Evolutionary conservation across 2,329 filamentous ascomycete species (phyloP).

Genomic region (Diplodia mutila): DNA sequence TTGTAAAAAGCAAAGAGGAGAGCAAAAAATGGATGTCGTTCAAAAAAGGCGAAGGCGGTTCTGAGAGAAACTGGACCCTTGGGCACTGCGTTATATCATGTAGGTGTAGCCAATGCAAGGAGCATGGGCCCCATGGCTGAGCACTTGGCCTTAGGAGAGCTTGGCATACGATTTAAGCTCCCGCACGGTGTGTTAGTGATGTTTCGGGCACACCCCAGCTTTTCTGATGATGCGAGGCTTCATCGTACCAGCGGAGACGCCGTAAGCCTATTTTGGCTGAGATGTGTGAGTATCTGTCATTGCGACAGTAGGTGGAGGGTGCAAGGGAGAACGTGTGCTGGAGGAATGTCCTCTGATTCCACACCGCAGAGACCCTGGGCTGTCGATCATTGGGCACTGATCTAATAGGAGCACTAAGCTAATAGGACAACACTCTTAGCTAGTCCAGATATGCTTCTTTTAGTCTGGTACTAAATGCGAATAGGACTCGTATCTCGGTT

Average conservation of each 20-base stretch:
- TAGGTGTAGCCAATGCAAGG: background rate
- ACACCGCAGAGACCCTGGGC: background rate
- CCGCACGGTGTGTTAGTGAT: background rate
- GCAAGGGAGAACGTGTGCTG: background rate
- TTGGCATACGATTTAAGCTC: slow-evolving; percentile 13
- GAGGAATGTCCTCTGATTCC: background rate
- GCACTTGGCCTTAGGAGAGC: background rate
- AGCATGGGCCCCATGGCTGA: background rate
- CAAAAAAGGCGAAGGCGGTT: background rate
- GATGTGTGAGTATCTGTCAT: background rate
- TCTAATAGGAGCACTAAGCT: background rate
- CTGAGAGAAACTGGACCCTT: background rate
- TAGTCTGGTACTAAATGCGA: background rate
- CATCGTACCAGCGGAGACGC: background rate
- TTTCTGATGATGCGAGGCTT: background rate
- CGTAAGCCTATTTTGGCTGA: background rate
- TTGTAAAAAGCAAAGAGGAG: background rate
- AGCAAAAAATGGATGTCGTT: background rate
- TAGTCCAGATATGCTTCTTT: background rate
- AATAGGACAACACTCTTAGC: background rate
- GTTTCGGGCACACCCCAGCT: no score
- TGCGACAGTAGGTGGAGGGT: background rate
- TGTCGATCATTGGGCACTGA: background rate
- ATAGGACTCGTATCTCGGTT: slow-evolving; percentile 4
- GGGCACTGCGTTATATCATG: background rate